Evolutionary conservation across 2,329 filamentous ascomycete genomes (phyloP).

Genomic region (Aureobasidium pullulans): DNA sequence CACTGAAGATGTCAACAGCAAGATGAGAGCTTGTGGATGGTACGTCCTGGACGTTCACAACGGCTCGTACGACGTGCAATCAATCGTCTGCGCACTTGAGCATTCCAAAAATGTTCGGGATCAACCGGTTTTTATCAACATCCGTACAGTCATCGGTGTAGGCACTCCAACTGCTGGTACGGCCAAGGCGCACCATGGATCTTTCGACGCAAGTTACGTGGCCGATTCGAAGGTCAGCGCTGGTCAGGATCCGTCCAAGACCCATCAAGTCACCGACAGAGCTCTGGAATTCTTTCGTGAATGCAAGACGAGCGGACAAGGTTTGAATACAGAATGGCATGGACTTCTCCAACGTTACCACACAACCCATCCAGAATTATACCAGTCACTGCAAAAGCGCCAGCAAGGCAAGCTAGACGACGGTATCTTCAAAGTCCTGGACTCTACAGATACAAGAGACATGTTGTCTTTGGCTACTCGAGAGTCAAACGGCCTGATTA

Average conservation of each 20-base stretch:
- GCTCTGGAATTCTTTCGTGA: no score
- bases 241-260: neutral
- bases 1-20: conserved; percentile 50
- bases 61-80: conserved; percentile 45
- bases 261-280: no score
- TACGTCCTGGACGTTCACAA: conserved; percentile 48
- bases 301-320: no score
- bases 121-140: conserved; percentile 53
- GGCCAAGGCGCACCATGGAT: conserved; percentile 18
- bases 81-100: conserved; percentile 41
- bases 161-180: conserved; percentile 38
- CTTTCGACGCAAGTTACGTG: conserved; percentile 14
- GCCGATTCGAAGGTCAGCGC: neutral
- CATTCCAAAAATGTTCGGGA: conserved; percentile 36
- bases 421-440: no score
- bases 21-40: conserved; percentile 52
- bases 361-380: no score
- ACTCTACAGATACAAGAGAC: no score
- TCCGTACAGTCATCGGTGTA: conserved; percentile 50
- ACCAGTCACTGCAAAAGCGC: no score
- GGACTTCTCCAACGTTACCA: no score
- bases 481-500: conserved; percentile 4
- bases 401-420: no score
- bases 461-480: neutral
- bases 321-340: no score